Base-by-base conservation (phyloP, 805 yeast genomes). In the Naumovozyma castellii region DNA sequence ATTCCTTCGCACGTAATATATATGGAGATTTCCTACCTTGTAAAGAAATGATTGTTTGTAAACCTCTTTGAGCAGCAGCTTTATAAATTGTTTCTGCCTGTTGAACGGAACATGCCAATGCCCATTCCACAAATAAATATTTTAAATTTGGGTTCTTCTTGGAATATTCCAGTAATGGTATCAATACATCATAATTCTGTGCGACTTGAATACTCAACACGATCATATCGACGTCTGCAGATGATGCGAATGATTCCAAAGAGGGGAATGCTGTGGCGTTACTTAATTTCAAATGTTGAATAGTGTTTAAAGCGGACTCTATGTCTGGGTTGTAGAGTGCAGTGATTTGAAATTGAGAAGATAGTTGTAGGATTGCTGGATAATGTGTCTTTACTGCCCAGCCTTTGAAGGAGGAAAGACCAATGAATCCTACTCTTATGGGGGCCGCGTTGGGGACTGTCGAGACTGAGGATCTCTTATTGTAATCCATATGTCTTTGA, bases 21-120 rank as follows among this genome's bases (percentile, higher is more conserved):
- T 57, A 56, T 3, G 61, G 62, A 1, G 60, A 54, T 37, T 56
- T 54, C 12, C 61, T 43, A 15, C 62, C 62, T 42, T 57, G 61
- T 40, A 57, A 42, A 10, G 57, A 49, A 5, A 57, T 50, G 28
- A 57, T 47, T 5, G 61, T 53, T 34, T 54, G 62, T 18, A 57
- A 34, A 1, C 57, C 54, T 19, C 59, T 47, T 16, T 39, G 32
- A 3, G 52, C 43, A 3, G 60, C 53, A 2, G 50, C 50, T 28
- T 44, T 43, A 41, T 53, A 53, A 4, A 57, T 47, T n/a, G 39
- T 39, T 43, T 54, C 56, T 2, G 59, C 60, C 36, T 56, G 48
- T 13, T 52, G 43, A 3, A 56, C 17, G 5, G 48, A 46, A 25
- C 50, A 41, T 18, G 53, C 57, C 34, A 57, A 40, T 3, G 56